phyloP scores from a whole-genome alignment of 2,329 filamentous ascomycete species.

The Penicillium brasilianum region DNA sequence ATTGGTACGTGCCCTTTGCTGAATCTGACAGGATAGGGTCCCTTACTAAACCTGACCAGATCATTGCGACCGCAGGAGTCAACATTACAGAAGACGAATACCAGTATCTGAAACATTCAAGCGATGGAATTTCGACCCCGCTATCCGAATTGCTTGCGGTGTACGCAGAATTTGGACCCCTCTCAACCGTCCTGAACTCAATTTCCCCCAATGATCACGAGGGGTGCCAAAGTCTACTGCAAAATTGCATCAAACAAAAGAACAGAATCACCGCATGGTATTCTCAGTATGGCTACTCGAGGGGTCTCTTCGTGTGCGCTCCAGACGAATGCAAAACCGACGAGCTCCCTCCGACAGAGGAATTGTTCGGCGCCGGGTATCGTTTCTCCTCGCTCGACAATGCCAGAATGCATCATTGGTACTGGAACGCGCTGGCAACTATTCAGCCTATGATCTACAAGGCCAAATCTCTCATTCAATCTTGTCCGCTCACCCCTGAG shows the following conservation, averaged over 20 bases:
- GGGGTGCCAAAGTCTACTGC: background rate
- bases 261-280: constrained; percentile 6
- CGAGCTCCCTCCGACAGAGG: background rate
- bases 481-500: background rate
- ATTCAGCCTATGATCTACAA: constrained; percentile 9
- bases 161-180: constrained; percentile 11
- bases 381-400: constrained; percentile 9
- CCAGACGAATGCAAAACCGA: constrained; percentile 8
- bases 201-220: background rate
- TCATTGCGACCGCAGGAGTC: background rate
- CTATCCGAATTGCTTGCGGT: constrained; percentile 10
- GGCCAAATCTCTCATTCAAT: background rate
- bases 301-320: background rate
- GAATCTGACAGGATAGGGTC: too few species aligned
- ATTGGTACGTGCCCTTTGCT: constrained; percentile 3
- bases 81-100: constrained; percentile 13
- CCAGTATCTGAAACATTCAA: constrained; percentile 2
- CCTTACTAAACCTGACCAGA: background rate
- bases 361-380: constrained; percentile 5
- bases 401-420: constrained; percentile 12
- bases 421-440: constrained; percentile 8
- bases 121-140: constrained; percentile 3
- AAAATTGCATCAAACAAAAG: constrained; percentile 1
- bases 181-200: background rate
- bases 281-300: constrained; percentile 3